Percentiles rank a stretch among this genome's conserved stretches.
Evolutionary conservation across 129 eudicot species (phyloP).

Genomic region (Smallanthus sonchifolius): DNA sequence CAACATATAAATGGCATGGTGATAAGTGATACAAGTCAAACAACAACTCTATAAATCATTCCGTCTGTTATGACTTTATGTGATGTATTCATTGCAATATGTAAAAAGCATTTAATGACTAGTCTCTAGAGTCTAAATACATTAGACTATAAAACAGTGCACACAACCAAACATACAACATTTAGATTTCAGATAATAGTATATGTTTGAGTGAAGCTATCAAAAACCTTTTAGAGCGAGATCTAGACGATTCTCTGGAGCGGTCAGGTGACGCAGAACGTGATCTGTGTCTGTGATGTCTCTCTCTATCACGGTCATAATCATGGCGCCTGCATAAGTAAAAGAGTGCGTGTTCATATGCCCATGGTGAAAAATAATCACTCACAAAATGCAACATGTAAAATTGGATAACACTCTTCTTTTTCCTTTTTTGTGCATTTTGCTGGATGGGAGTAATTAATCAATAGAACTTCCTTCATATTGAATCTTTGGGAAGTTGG

Average conservation of each 20-base stretch:
- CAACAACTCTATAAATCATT: background rate
- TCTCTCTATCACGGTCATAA: conserved; percentile 63
- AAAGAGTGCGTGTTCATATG: background rate
- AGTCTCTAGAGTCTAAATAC: background rate
- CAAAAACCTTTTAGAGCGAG: conserved; percentile 57
- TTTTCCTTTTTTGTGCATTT: background rate
- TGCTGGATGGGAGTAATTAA: background rate
- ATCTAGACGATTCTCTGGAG: conserved; percentile 46
- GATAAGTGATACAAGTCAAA: background rate
- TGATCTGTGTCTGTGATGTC: conserved; percentile 58
- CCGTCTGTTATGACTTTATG: background rate
- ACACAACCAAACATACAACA: background rate
- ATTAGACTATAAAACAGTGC: background rate
- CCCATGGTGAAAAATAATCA: background rate
- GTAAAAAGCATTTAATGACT: background rate
- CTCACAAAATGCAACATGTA: conserved; percentile 1
- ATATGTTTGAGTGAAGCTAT: background rate
- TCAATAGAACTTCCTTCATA: background rate
- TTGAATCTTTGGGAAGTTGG: too few relatives aligned
- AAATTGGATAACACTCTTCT: background rate
- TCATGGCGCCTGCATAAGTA: conserved; percentile 51
- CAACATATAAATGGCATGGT: background rate
- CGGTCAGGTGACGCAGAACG: conserved; percentile 61
- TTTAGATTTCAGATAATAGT: background rate
- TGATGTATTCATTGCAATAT: background rate